Evolutionary conservation across 768 basidiomycete species (phyloP).

Genomic region (Pleurotus eryngii): DNA sequence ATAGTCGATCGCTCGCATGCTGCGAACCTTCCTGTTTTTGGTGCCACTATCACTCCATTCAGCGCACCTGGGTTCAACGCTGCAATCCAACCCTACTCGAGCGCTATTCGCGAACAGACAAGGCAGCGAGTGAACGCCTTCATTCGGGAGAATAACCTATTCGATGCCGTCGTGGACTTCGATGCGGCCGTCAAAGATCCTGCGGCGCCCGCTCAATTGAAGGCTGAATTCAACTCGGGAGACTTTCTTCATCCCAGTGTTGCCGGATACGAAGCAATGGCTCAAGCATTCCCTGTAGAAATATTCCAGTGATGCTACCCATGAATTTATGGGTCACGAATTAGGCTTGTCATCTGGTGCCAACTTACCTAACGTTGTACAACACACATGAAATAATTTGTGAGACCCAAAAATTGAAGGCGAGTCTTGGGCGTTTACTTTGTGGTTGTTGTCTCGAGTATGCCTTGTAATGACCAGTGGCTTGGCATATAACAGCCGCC

Average conservation of each 20-base stretch:
- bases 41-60: conserved; percentile 51
- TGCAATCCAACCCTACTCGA: conserved; percentile 35
- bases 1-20: conserved; percentile 40
- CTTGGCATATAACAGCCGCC: no score
- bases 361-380: no score
- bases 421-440: no score
- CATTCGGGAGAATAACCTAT: conserved; percentile 37
- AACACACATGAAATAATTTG: no score
- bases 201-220: conserved; percentile 31
- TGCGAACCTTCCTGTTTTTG: conserved; percentile 40
- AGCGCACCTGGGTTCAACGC: conserved; percentile 24
- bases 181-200: conserved; percentile 40
- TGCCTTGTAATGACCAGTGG: no score
- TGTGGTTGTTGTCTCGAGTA: not conserved
- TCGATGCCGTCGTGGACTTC: conserved; percentile 48
- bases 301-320: conserved; percentile 26
- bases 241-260: conserved; percentile 48
- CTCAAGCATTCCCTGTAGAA: conserved; percentile 36
- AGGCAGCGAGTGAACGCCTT: conserved; percentile 40
- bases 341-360: no score
- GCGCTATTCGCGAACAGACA: conserved; percentile 35
- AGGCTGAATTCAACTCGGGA: conserved; percentile 36
- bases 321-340: not conserved
- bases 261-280: conserved; percentile 41
- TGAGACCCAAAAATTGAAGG: no score